Base-by-base conservation (phyloP, 495 filamentous ascomycete species). In the Echria macrotheca region DNA sequence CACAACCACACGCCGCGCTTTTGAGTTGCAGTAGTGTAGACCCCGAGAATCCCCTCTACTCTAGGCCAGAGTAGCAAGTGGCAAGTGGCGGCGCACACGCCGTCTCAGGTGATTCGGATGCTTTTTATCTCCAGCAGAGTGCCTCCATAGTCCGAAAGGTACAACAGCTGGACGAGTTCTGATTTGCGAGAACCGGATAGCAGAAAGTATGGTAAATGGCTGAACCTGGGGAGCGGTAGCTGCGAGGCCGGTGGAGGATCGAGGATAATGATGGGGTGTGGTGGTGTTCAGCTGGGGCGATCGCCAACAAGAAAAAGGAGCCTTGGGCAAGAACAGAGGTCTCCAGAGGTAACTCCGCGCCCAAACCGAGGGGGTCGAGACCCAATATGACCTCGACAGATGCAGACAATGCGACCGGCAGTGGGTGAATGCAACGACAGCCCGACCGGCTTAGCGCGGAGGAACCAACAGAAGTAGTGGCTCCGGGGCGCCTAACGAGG, bases 61-160 rank as follows among this genome's bases (percentile, higher is more conserved):
- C n/a, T n/a, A n/a, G n/a, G n/a, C n/a, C n/a, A n/a, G n/a, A 31
- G 28, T 6, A 54, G 43, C 44, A 44, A 38, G 55, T 58, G 59
- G 59, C 47, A 43, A 58, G 53, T 47, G 45, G 41, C 44, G 40
- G 37, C 24, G 49, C 47, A 24, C 33, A n/a, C 40, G 10, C 28
- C 12, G 5, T 37, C 21, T n/a, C 35, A 18, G 11, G 35, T 18
- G 10, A 17, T 5, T 18, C 35, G 21, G 21, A 18, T 14, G 35
- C n/a, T 37, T 18, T 37, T 45, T n/a, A 19, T 40, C 47, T n/a
- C n/a, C n/a, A n/a, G n/a, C n/a, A n/a, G n/a, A n/a, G n/a, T n/a
- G n/a, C n/a, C n/a, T n/a, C n/a, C n/a, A n/a, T n/a, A n/a, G n/a
- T n/a, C n/a, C n/a, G n/a, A n/a, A n/a, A n/a, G n/a, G n/a, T n/a